These are phyloP conservation scores for Nannochloropsis oceanica DNA, from an alignment of 108 stramenopile species.

Conservation along the genomic window DNA sequence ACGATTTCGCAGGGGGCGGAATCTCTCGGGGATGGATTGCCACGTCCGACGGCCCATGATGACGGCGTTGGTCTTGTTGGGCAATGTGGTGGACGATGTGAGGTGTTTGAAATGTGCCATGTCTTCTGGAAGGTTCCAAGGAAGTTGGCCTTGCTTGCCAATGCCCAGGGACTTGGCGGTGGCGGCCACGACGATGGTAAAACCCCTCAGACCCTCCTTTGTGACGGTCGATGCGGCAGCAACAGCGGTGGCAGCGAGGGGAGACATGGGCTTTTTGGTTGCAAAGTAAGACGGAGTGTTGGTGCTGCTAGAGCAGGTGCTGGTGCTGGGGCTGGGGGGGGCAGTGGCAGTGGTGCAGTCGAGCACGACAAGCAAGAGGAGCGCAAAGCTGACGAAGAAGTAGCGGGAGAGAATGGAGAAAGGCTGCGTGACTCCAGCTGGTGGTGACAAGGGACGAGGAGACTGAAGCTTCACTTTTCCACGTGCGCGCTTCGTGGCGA, in stretches of 20 bases:
- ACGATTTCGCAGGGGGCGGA: conserved; percentile 74
- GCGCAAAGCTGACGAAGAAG: too few relatives aligned
- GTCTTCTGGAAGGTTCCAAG: conserved; percentile 34
- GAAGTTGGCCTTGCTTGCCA: conserved; percentile 37
- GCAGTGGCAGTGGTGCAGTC: too few relatives aligned
- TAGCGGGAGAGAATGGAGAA: too few relatives aligned
- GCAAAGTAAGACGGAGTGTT: too few relatives aligned
- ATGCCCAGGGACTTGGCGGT: conserved; percentile 35
- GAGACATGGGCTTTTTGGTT: background rate
- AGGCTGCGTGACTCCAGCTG: too few relatives aligned
- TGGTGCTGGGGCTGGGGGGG: too few relatives aligned
- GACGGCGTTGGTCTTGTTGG: conserved; percentile 65
- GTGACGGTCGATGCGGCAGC: background rate
- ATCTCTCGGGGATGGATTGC: conserved; percentile 82
- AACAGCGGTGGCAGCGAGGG: background rate
- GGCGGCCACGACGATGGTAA: conserved; percentile 36
- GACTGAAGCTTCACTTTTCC: too few relatives aligned
- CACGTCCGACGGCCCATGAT: conserved; percentile 99
- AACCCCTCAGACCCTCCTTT: background rate
- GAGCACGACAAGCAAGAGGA: too few relatives aligned
- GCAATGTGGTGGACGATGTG: conserved; percentile 1
- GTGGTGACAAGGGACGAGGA: too few relatives aligned
- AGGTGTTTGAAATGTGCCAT: conserved; percentile 44
- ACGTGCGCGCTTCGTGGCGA: too few relatives aligned
- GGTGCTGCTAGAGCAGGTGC: too few relatives aligned